phyloP scores from a whole-genome alignment of 495 filamentous ascomycete species.

The Corynascus novoguineensis region DNA sequence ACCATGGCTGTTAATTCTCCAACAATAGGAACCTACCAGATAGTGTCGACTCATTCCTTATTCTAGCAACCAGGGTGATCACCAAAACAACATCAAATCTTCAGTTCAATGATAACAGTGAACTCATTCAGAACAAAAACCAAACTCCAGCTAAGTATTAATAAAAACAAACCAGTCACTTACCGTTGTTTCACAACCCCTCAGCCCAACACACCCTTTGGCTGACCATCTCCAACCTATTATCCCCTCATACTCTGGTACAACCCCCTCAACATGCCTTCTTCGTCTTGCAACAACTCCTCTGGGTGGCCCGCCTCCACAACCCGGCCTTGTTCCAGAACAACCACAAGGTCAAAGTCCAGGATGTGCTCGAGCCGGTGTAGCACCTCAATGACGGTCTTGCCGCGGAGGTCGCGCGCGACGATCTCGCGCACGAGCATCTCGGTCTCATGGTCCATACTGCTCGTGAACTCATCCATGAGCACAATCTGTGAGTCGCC shows the following conservation, averaged over 20 bases:
- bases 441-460: conserved; percentile 13
- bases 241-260: conserved; percentile 14
- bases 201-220: no score
- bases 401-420: neutral
- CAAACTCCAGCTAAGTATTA: no score
- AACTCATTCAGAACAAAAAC: no score
- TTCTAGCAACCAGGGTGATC: no score
- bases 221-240: no score
- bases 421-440: conserved; percentile 8
- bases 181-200: no score
- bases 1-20: no score
- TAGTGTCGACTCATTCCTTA: no score
- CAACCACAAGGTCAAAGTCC: conserved; percentile 10
- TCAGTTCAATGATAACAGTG: no score
- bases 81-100: no score
- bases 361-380: conserved; percentile 8
- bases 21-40: no score
- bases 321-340: conserved; percentile 1
- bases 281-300: conserved; percentile 10
- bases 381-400: conserved; percentile 4
- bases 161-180: no score
- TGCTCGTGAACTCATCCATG: conserved; percentile 11
- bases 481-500: conserved; percentile 3
- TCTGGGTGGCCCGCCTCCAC: conserved; percentile 10
- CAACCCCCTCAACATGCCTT: conserved; percentile 9